Percentiles rank a stretch among this genome's conserved stretches.
Conservation (phyloP, 2,329 filamentous ascomycete genomes). For the Neonectria sp. region DNA sequence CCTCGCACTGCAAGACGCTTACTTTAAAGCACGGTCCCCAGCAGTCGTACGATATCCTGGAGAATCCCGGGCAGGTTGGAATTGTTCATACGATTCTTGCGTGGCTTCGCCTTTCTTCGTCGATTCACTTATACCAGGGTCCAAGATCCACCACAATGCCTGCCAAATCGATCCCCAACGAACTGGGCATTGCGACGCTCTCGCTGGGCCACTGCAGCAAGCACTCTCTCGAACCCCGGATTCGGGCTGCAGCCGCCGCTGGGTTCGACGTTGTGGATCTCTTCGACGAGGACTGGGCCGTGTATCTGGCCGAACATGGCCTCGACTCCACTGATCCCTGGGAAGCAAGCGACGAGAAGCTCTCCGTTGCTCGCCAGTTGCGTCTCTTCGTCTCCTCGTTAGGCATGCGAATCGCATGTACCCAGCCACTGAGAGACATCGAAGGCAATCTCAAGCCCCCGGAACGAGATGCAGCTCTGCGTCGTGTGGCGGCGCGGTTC, state of each 20-base stretch:
- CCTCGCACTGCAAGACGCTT: neutral
- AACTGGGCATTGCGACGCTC: conserved; percentile 32
- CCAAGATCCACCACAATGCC: conserved; percentile 15
- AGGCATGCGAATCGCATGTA: conserved; percentile 35
- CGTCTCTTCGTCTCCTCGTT: conserved; percentile 15
- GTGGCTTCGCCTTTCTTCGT: neutral
- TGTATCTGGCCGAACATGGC: conserved; percentile 32
- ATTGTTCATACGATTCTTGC: neutral
- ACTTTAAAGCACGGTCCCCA: conserved; percentile 1
- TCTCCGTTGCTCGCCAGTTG: conserved; percentile 25
- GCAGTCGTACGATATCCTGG: conserved; percentile 15
- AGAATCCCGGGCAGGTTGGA: neutral
- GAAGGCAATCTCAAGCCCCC: conserved; percentile 26
- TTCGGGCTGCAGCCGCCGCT: conserved; percentile 25
- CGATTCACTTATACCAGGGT: neutral
- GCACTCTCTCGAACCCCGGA: conserved; percentile 25
- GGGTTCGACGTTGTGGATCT: conserved; percentile 34
- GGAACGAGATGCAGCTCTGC: conserved; percentile 27
- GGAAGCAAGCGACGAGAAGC: conserved; percentile 31
- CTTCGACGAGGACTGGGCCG: conserved; percentile 36
- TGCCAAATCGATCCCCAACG: conserved; percentile 22
- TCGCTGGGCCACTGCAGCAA: conserved; percentile 31
- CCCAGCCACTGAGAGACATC: conserved; percentile 31
- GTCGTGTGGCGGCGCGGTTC: conserved; percentile 29
- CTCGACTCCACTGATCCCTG: conserved; percentile 32